These are phyloP conservation scores for Leucosporidium creatinivorum DNA, from an alignment of 768 basidiomycete genomes.

Conservation along the genomic window DNA sequence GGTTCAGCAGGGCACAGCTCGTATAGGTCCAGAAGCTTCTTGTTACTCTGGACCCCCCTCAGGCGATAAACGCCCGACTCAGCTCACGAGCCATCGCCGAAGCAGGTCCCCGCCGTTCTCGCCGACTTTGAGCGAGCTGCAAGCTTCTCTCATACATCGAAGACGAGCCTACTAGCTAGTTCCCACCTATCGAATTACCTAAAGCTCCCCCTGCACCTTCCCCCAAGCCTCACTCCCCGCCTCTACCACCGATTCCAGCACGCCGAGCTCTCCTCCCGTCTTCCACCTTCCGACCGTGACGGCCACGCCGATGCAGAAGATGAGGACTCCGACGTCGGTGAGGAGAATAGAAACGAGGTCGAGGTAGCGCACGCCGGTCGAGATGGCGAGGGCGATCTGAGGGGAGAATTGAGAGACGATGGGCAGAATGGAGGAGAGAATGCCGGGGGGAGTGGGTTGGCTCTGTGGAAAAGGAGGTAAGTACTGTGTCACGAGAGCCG, in stretches of 20 bases:
- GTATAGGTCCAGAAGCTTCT: no score
- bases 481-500: background rate
- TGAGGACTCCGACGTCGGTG: constrained; percentile 37
- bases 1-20: no score
- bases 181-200: constrained; percentile 35
- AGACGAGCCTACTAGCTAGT: no score
- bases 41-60: no score
- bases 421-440: constrained; percentile 33
- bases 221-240: constrained; percentile 7
- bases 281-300: constrained; percentile 20
- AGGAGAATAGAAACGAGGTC: constrained; percentile 32
- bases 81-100: no score
- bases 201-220: constrained; percentile 22
- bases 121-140: no score
- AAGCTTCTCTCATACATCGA: no score
- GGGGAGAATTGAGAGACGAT: constrained; percentile 35
- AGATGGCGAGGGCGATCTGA: constrained; percentile 25
- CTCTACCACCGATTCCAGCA: background rate
- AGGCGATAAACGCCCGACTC: no score
- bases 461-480: constrained; percentile 20
- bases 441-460: constrained; percentile 26
- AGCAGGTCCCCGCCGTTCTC: no score
- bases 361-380: constrained; percentile 33
- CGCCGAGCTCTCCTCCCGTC: background rate
- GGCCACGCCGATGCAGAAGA: constrained; percentile 32